phyloP scores from a whole-genome alignment of 1,284 basidiomycete species.

The Coniophora puteana region DNA sequence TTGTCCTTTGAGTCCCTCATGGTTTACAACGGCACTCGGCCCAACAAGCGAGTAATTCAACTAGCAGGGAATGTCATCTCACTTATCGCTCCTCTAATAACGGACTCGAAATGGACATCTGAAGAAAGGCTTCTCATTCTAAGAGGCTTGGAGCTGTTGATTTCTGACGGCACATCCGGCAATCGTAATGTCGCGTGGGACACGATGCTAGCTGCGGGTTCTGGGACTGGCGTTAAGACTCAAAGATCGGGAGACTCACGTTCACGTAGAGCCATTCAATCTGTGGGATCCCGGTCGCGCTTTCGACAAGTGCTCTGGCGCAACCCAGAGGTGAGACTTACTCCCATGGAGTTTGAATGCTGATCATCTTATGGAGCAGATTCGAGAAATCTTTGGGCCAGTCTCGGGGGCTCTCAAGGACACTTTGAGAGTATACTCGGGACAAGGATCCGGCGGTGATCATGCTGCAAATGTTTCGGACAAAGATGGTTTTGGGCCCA shows the following conservation, averaged over 20 bases:
- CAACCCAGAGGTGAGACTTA: slow-evolving; percentile 50
- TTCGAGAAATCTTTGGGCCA: slow-evolving; percentile 48
- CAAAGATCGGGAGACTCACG: slow-evolving; percentile 27
- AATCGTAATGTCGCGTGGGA: slow-evolving; percentile 39
- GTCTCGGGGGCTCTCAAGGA: slow-evolving; percentile 37
- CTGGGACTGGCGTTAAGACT: slow-evolving; percentile 67
- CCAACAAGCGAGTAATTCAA: slow-evolving; percentile 58
- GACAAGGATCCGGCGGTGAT: slow-evolving; percentile 17
- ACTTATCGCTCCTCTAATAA: slow-evolving; percentile 39
- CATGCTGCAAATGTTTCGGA: slow-evolving; percentile 31
- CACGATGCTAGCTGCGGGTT: slow-evolving; percentile 59
- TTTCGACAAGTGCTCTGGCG: slow-evolving; percentile 60
- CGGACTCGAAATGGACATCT: slow-evolving; percentile 48
- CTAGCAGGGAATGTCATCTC: slow-evolving; percentile 54
- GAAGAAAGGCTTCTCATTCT: slow-evolving; percentile 62
- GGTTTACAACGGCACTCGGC: slow-evolving; percentile 55
- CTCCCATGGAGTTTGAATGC: not conserved
- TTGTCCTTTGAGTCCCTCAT: slow-evolving; percentile 70
- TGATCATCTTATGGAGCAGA: slow-evolving; percentile 38
- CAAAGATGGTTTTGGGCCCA: slow-evolving; percentile 65
- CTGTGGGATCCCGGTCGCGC: slow-evolving; percentile 20
- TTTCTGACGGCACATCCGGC: slow-evolving; percentile 26
- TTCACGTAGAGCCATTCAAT: slow-evolving; percentile 7
- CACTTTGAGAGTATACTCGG: slow-evolving; percentile 28
- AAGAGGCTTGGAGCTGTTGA: slow-evolving; percentile 62